Conservation (phyloP, 768 basidiomycete genomes). For the Termitomyces titanicus region DNA sequence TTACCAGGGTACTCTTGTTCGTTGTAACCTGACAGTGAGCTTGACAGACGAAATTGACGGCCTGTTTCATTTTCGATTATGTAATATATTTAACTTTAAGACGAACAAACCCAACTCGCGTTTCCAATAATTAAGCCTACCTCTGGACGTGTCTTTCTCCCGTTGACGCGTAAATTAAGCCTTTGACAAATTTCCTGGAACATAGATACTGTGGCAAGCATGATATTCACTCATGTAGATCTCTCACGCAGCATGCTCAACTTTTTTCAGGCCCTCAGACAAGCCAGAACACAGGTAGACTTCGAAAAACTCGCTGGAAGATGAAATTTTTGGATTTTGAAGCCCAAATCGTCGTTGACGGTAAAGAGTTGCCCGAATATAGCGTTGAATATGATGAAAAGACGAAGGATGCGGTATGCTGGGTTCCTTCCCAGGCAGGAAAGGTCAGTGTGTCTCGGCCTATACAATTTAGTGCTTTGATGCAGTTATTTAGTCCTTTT, state of each 20-base stretch:
- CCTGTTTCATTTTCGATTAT: too few species aligned
- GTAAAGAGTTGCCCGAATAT: conserved; percentile 11
- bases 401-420: conserved; percentile 13
- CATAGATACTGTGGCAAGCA: neutral
- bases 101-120: too few species aligned
- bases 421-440: conserved; percentile 19
- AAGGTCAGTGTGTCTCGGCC: conserved; percentile 9
- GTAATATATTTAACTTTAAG: too few species aligned
- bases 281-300: neutral
- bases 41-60: too few species aligned
- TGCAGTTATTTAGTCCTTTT: neutral
- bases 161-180: neutral
- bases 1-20: too few species aligned
- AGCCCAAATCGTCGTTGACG: conserved; percentile 15
- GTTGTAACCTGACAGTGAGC: too few species aligned
- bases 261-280: neutral
- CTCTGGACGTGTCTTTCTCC: too few species aligned
- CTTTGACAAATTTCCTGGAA: too few species aligned
- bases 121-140: too few species aligned
- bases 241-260: neutral
- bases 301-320: neutral
- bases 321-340: conserved; percentile 8
- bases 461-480: neutral
- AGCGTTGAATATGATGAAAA: conserved; percentile 5
- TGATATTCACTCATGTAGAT: neutral